Evolutionary conservation across 805 yeast species (phyloP).

Genomic region (Metschnikowia bowlesiae): DNA sequence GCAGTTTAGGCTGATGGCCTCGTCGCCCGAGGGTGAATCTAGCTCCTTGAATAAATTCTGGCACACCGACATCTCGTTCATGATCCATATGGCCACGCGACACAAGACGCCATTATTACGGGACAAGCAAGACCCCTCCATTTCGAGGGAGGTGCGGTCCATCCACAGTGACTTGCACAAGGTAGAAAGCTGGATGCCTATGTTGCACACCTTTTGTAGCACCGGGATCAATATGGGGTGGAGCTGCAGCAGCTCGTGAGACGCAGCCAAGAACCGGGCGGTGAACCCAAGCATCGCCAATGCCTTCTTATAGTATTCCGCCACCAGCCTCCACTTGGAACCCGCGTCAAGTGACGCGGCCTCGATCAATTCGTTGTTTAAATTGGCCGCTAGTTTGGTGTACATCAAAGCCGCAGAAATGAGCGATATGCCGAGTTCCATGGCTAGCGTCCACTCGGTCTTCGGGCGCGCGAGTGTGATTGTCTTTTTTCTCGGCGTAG

Average conservation of each 20-base stretch:
- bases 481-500: background rate
- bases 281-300: slow-evolving; percentile 27
- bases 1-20: slow-evolving; percentile 6
- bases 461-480: background rate
- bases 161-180: slow-evolving; percentile 37
- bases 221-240: slow-evolving; percentile 9
- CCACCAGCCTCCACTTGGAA: slow-evolving; percentile 36
- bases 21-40: background rate
- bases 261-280: slow-evolving; percentile 4
- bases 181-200: slow-evolving; percentile 37
- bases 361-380: slow-evolving; percentile 34
- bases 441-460: slow-evolving; percentile 26
- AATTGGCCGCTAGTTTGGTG: slow-evolving; percentile 31
- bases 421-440: slow-evolving; percentile 27
- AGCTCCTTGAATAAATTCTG: slow-evolving; percentile 18
- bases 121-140: slow-evolving; percentile 9
- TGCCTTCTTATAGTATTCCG: slow-evolving; percentile 29
- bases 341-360: slow-evolving; percentile 15
- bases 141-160: slow-evolving; percentile 20
- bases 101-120: slow-evolving; percentile 40
- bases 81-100: slow-evolving; percentile 40
- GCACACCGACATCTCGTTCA: slow-evolving; percentile 29
- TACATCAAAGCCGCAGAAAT: slow-evolving; percentile 27
- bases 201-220: slow-evolving; percentile 21
- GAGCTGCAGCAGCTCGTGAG: background rate